Evolutionary conservation across 1,284 basidiomycete genomes (phyloP), one percentile per base, ranked within the genome.

Genomic region (Inonotus obliquus): DNA sequence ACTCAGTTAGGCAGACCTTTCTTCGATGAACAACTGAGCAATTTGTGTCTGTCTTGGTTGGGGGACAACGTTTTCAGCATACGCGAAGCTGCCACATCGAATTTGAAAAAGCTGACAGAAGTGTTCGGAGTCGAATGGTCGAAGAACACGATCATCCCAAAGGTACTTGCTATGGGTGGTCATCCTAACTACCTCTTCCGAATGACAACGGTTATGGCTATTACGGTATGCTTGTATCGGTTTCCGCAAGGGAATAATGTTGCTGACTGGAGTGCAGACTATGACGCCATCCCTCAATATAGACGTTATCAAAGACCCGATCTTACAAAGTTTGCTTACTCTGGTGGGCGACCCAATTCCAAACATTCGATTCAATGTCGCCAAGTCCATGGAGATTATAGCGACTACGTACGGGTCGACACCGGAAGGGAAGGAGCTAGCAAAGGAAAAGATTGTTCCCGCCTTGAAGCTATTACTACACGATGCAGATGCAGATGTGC

Each of bases 121-220:
- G 97, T 98, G 6, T 99, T 99, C 71, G 97, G 97, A 49, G 94
- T 98, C 23, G 96, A 98, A 17, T 99, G 97, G 97, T 95, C 97
- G 39, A 89, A 89, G 72, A 81, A 85, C 62, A 89, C 95, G 41
- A 98, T 99, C 71, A 92, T 99, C 58, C 97, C 97, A 23, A 98
- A 98, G 77, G 94, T 99, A 41, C 88, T 99, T 72, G 92, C 91
- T 63, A 99, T 99, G 97, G 96, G 94, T 14, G 86, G 89, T 65
- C 96, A 98, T 77, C 93, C 94, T 23, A 99, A 98, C 75, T 99
- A 99, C 76, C 82, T 99, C 39, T 98, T 95, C 78, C 85, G 97
- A 70, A 98, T 99, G 95, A 99, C 97, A 7, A 99, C 97, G 27
- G 94, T 99, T 60, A 96, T 99, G 76, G 96, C 97, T 55, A 97